Evolutionary conservation across 495 filamentous ascomycete genomes (phyloP), one percentile per base, ranked within the genome.

Genomic region (Ascodesmis nigricans): DNA sequence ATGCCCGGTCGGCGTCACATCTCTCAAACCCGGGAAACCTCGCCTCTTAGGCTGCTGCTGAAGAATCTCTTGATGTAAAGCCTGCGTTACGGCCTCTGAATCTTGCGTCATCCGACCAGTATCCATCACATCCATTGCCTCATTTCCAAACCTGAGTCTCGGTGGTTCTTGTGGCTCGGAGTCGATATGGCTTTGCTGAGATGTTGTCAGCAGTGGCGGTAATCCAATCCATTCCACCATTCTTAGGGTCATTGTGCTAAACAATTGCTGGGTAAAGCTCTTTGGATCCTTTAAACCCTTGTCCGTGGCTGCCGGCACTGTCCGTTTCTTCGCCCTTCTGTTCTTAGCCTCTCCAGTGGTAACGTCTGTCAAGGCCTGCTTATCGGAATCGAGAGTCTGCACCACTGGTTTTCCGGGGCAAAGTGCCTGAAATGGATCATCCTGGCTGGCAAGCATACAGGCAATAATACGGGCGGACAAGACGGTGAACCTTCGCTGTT

Each of bases 191-290:
- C n/a, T 21, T 23, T 5, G 41, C 35, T 11, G 36, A 16, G 6
- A 39, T 29, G 6, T 31, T 25, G 23, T 26, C 0, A 41, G 22
- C 21, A 36, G 38, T 4, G 36, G 41, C 7, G 46, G 52, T 1
- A 51, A 25, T 15, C 48, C 43, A n/a, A 52, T 44, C 75, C 75
- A 82, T 51, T 82, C 77, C 18, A 84, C 56, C 69, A 84, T 77
- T 36, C 72, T 72, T 41, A 81, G 62, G 3, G 78, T 65, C 26
- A 71, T 59, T 2, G 79, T 80, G 41, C 74, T 73, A 45, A 84
- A 83, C 2, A 87, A 58, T 38, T 76, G 76, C 29, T 81, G 80
- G 5, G 75, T 74, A 43, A 90, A 83, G 1, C 78, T 84, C 40
- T 77, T 75, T 13, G 78, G 75, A 47, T 90, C 79, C 45, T 75